Evolutionary conservation across 352 stramenopile species (phyloP), one percentile per base, ranked within the genome.

Genomic region (Pythium rhizo-oryzae): DNA sequence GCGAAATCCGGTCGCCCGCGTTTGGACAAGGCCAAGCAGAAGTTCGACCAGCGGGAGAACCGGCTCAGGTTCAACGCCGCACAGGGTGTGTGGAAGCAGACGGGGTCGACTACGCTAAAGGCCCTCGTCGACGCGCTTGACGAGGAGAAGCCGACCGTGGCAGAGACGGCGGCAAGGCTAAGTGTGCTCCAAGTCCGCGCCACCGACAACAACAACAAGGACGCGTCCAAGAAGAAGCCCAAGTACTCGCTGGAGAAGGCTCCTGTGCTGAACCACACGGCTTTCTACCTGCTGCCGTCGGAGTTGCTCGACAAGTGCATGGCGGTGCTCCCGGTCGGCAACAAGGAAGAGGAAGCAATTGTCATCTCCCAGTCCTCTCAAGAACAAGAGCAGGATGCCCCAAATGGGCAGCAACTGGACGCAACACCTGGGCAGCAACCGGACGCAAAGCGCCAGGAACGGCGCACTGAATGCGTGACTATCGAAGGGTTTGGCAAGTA

Each of bases 1-100:
- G 25, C 58, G 4, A 54, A 65, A 19, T 62, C 55, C 3, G 55
- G 55, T 23, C 55, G 55, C 30, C 57, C 57, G 8, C 57, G 43
- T 25, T 21, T 65, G 6, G 47, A 65, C 30, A 23, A 23, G 5
- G 19, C 13, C 4, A 4, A 46, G 28, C 16, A 65, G 16, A 6
- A 21, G 18, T 4, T 9, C 19, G 58, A 30, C 19, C 2, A 54
- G 13, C 43, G 44, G 1, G 44, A 54, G 11, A 47, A 21, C 24
- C 21, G 43, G 12, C 30, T 47, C 13, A 18, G 39, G 3, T 62
- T 62, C 37, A 62, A 33, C 6, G 37, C 39, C 5, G 39, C 55
- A 0, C 30, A 62, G 52, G 55, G 8, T 1, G 55, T 39, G 13
- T 46, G 21, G 23, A 39, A 30, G n/a, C 30, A 28, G 37, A 51